Base-by-base conservation (phyloP, 306 rosid genomes). In the Fragaria iinumae region DNA sequence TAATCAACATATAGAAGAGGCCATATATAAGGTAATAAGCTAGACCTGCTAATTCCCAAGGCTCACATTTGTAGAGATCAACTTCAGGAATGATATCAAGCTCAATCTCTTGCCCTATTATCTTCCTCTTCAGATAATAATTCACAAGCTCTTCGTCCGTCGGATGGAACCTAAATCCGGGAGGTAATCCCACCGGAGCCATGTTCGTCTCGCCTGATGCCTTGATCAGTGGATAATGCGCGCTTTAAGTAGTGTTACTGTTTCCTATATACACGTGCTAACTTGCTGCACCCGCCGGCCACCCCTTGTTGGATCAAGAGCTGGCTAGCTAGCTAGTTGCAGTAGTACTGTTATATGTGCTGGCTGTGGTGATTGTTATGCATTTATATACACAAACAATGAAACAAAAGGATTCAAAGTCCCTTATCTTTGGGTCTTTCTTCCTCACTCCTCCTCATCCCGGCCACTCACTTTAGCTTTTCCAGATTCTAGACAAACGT, bases 31-130 rank as follows among this genome's bases (percentile, higher is more conserved):
- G 38, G 36, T 23, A 59, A 23, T 6, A 14, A 25, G 36, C 6
- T 71, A 60, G 10, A 93, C 98, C 98, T 88, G 99, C 92, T 81
- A 95, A 85, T 60, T 95, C 99, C 99, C 99, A 95, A 3, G 99
- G 99, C 82, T 95, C 99, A 79, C 99, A 95, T 92, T 95, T 92
- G 93, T 95, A 95, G 86, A 95, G 97, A 90, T 95, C 99, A 77
- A 95, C 93, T 78, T 95, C 97, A 62, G 99, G 99, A 77, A 95
- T 92, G 82, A 95, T 95, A 73, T 95, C 99, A 72, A 95, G 97
- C 82, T 95, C 99, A 71, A 95, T 95, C 84, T 92, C 96, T 84
- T 87, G 97, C 84, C 97, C 96, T 48, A 82, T 88, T 83, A 95
- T 90, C 80, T 95, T 95, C 76, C 96, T 84, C 82, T 95, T 95